These are phyloP conservation scores for Phytophthora crassamura DNA, from an alignment of 352 stramenopile genomes.

Conservation along the genomic window DNA sequence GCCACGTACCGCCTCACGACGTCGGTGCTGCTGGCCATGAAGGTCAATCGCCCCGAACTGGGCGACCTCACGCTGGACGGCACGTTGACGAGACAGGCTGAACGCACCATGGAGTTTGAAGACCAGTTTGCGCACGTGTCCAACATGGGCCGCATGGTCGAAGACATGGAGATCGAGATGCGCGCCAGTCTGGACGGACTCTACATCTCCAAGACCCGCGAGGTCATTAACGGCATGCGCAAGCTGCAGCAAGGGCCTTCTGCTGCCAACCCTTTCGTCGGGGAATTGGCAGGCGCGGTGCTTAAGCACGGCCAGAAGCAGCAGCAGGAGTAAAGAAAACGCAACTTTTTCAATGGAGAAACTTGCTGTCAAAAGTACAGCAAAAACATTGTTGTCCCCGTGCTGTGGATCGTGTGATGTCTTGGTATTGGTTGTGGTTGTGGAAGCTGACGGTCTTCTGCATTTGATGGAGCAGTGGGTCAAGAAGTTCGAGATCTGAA, in stretches of 20 bases:
- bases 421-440: no score
- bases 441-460: no score
- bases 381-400: no score
- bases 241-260: conserved; percentile 75
- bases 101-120: conserved; percentile 79
- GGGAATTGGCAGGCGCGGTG: conserved; percentile 73
- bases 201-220: conserved; percentile 96
- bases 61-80: conserved; percentile 91
- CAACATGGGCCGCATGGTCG: conserved; percentile 96
- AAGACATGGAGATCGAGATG: conserved; percentile 97
- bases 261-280: conserved; percentile 72
- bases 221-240: conserved; percentile 94
- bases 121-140: conserved; percentile 88
- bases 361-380: no score
- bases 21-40: conserved; percentile 92
- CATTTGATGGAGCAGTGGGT: no score
- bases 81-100: conserved; percentile 88
- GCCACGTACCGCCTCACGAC: conserved; percentile 94
- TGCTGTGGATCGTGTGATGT: no score
- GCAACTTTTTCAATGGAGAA: conserved; percentile 3
- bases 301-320: conserved; percentile 80
- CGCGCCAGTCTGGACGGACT: conserved; percentile 91
- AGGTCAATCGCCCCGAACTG: conserved; percentile 83
- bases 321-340: conserved; percentile 25
- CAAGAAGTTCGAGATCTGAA: no score